Percentiles rank a stretch among this genome's conserved stretches.
These are phyloP conservation scores for Sutorius australiensis DNA, from an alignment of 768 basidiomycete species.

Conservation along the genomic window DNA sequence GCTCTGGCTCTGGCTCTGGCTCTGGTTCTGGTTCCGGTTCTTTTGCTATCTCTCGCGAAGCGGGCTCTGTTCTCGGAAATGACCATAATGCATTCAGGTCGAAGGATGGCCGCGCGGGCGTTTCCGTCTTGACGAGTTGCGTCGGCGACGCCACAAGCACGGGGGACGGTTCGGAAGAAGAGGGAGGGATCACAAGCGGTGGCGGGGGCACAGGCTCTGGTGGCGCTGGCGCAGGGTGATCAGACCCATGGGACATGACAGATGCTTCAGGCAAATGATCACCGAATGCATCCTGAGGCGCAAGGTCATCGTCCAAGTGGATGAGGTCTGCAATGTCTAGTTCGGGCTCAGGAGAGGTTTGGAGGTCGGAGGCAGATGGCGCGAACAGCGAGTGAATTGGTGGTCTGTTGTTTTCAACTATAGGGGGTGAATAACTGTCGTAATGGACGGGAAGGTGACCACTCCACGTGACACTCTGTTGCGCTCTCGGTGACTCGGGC, in stretches of 20 bases:
- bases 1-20: slow-evolving; percentile 24
- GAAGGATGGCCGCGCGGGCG: slow-evolving; percentile 52
- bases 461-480: slow-evolving; percentile 53
- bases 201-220: slow-evolving; percentile 26
- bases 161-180: slow-evolving; percentile 33
- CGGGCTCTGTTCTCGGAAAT: slow-evolving; percentile 37
- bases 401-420: slow-evolving; percentile 25
- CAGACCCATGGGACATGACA: slow-evolving; percentile 4
- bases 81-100: slow-evolving; percentile 73
- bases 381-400: slow-evolving; percentile 35
- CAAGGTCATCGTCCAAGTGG: slow-evolving; percentile 66
- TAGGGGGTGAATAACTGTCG: slow-evolving; percentile 24
- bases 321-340: slow-evolving; percentile 72
- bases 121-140: slow-evolving; percentile 38
- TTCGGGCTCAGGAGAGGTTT: slow-evolving; percentile 49
- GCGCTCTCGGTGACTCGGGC: slow-evolving; percentile 64
- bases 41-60: slow-evolving; percentile 16
- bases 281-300: slow-evolving; percentile 31
- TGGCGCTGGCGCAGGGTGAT: slow-evolving; percentile 8
- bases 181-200: slow-evolving; percentile 46
- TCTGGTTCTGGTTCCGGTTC: slow-evolving; percentile 26
- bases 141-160: slow-evolving; percentile 22
- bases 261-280: slow-evolving; percentile 19
- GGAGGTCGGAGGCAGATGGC: slow-evolving; percentile 39
- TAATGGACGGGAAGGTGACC: slow-evolving; percentile 49